A percentile compares a stretch with the other conserved stretches of the same genome.
phyloP scores from a whole-genome alignment of 768 basidiomycete species.

The Strobilomyces dryophilus region DNA sequence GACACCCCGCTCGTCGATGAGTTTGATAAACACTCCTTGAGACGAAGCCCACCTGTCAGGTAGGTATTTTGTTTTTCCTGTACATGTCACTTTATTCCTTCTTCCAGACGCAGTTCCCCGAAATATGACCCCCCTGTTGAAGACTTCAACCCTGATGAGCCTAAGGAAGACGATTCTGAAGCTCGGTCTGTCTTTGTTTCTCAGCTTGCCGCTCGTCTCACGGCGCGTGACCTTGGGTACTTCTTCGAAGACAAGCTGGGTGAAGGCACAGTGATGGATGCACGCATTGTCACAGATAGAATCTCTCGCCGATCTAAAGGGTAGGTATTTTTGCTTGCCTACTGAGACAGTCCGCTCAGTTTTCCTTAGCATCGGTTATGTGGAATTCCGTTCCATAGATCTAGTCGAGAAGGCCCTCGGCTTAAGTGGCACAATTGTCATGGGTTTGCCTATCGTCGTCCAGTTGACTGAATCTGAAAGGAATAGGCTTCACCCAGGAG shows the following conservation, averaged over 20 bases:
- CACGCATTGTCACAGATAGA: constrained; percentile 93
- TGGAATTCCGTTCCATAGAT: constrained; percentile 90
- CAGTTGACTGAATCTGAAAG: constrained; percentile 97
- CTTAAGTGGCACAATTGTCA: constrained; percentile 91
- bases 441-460: constrained; percentile 97
- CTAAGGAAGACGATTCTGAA: constrained; percentile 95
- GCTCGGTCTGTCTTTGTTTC: constrained; percentile 98
- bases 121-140: constrained; percentile 68
- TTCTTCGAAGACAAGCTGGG: constrained; percentile 99
- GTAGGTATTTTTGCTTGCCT: constrained; percentile 41
- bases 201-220: constrained; percentile 94
- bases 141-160: constrained; percentile 78
- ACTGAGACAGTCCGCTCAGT: constrained; percentile 1
- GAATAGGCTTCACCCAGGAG: constrained; percentile 84
- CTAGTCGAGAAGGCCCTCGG: constrained; percentile 87
- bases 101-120: constrained; percentile 62
- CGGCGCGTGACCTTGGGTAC: constrained; percentile 94
- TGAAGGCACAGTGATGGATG: constrained; percentile 90
- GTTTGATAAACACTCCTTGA: constrained; percentile 33
- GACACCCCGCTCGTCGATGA: constrained; percentile 36
- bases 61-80: constrained; percentile 27
- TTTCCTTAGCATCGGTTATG: constrained; percentile 85
- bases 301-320: constrained; percentile 97
- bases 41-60: constrained; percentile 40
- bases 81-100: constrained; percentile 5